phyloP scores from a whole-genome alignment of 2,329 filamentous ascomycete species.

The Nigrograna mackinnonii region DNA sequence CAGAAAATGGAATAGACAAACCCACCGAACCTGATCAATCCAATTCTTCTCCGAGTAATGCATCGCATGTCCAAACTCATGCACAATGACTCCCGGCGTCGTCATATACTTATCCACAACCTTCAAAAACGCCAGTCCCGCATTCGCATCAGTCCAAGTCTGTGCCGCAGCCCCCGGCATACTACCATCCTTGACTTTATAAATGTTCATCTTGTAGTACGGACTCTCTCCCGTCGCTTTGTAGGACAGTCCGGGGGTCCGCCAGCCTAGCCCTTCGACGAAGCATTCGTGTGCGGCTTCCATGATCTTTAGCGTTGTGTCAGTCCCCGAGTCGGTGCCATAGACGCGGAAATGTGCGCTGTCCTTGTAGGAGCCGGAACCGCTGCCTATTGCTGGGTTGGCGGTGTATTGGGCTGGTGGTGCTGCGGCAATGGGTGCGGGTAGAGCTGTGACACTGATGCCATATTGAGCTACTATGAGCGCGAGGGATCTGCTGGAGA shows the following conservation, averaged over 20 bases:
- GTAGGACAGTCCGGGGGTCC: constrained; percentile 22
- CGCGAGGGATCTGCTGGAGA: no score
- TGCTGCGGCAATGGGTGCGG: no score
- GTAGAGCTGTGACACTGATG: no score
- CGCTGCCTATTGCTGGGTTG: constrained; percentile 17
- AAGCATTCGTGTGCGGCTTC: constrained; percentile 48
- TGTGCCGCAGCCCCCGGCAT: constrained; percentile 41
- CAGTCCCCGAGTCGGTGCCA: constrained; percentile 27
- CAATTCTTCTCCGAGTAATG: constrained; percentile 45
- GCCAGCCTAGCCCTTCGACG: constrained; percentile 17
- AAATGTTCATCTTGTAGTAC: constrained; percentile 53
- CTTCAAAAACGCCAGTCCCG: constrained; percentile 50
- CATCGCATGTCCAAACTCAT: constrained; percentile 56
- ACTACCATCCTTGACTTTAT: constrained; percentile 37
- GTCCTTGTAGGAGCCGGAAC: constrained; percentile 13
- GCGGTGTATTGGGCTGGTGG: constrained; percentile 14
- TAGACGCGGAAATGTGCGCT: constrained; percentile 47
- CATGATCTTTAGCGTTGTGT: constrained; percentile 44
- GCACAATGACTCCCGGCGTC: constrained; percentile 48
- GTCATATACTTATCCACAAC: constrained; percentile 46
- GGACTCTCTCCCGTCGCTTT: constrained; percentile 35
- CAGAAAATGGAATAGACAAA: background rate
- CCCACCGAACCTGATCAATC: constrained; percentile 42
- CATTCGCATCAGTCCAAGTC: constrained; percentile 33
- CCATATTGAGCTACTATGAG: no score